Evolutionary conservation across 1,284 basidiomycete genomes (phyloP), one percentile per base, ranked within the genome.

Genomic region (Apiotrichum veenhuisii): DNA sequence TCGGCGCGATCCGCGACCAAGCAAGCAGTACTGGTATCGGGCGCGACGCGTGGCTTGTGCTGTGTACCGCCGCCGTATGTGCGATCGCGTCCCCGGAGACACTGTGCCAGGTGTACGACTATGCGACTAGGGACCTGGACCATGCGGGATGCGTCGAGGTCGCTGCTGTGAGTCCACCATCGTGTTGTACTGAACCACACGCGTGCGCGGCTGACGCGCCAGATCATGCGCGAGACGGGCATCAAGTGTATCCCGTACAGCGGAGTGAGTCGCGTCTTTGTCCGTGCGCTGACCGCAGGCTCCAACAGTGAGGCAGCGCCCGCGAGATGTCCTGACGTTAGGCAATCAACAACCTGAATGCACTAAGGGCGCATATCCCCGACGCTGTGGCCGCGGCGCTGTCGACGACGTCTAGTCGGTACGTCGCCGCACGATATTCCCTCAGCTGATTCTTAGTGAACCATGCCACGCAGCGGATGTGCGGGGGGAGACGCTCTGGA

Each of bases 341-440:
- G 46, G 46, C 46, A 2, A 48, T 48, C 33, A 48, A 48, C 46
- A 48, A 48, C 14, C 22, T 48, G 33, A 48, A 48, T 18, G 46
- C 46, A 22, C 33, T 48, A 20, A 30, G 46, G 5, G 46, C 46
- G 20, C 46, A 48, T 30, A 18, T 48, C n/a, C 33, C 46, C 2
- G 33, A 22, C 2, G 11, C 14, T 4, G 22, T 48, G 1, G 33
- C 22, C 11, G 46, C 33, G 15, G 8, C 9, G 4, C 46, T 48
- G 10, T 23, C 30, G 2, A 48, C 12, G 1, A 20, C 7, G 5
- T 2, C 33, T 5, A 5, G 20, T 12, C 46, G 46, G 46, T 48
- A 25, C 12, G 46, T 12, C 8, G 3, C 17, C 17, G 20, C 8
- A 14, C 11, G n/a, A n/a, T 17, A 4, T 5, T 34, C 18, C 17